These are phyloP conservation scores for Hanseniaspora sp. DNA, from an alignment of 1,139 yeast genomes.

Conservation along the genomic window DNA sequence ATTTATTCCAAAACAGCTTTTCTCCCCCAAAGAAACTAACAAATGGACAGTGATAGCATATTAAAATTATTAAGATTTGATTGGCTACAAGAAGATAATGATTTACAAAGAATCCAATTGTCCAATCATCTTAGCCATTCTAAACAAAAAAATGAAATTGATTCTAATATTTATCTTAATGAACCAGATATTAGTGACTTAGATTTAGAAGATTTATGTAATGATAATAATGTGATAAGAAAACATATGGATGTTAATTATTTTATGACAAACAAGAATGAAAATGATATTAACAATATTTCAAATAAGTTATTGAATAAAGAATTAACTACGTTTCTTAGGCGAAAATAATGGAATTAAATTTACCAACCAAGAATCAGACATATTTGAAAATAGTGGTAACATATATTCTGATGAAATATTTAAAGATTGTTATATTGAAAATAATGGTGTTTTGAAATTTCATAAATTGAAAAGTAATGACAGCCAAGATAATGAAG, in stretches of 20 bases:
- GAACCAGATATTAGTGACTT: background rate
- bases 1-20: no score
- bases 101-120: background rate
- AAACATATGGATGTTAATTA: constrained; percentile 14
- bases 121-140: background rate
- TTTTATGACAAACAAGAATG: constrained; percentile 13
- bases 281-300: constrained; percentile 11
- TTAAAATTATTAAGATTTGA: background rate
- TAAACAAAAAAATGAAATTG: background rate
- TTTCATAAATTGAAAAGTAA: constrained; percentile 6
- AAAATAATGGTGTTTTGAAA: constrained; percentile 7
- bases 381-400: background rate
- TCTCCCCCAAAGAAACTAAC: no score
- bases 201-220: background rate
- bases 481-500: background rate
- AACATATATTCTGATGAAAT: background rate
- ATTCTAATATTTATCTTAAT: background rate
- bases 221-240: background rate
- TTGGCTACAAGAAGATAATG: background rate
- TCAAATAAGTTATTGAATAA: constrained; percentile 9
- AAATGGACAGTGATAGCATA: background rate
- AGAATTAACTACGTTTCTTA: constrained; percentile 9
- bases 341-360: constrained; percentile 6
- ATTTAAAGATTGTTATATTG: constrained; percentile 12
- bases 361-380: background rate